These are phyloP conservation scores for Spathaspora girioi DNA, from an alignment of 805 yeast species.

Conservation along the genomic window DNA sequence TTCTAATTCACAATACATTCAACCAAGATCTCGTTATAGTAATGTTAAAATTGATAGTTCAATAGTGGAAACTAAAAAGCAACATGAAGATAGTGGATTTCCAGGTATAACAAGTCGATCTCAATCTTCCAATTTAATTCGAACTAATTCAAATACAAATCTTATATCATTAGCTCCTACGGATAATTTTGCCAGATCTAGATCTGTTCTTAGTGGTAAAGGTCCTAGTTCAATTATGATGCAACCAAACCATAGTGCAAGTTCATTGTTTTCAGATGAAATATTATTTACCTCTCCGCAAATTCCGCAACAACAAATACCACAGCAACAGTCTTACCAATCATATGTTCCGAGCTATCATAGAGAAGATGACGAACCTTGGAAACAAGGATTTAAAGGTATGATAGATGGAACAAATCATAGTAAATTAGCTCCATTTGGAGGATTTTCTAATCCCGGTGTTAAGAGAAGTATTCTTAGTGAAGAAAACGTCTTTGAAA, in stretches of 20 bases:
- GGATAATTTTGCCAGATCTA: conserved; percentile 7
- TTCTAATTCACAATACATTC: conserved; percentile 30
- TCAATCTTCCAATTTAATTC: neutral
- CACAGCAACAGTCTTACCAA: neutral
- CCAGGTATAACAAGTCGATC: conserved; percentile 35
- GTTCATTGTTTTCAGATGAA: conserved; percentile 29
- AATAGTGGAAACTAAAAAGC: conserved; percentile 35
- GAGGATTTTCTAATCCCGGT: conserved; percentile 69
- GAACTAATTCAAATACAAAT: conserved; percentile 11
- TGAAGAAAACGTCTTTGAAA: conserved; percentile 46
- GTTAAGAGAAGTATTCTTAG: conserved; percentile 42
- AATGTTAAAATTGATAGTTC: conserved; percentile 24
- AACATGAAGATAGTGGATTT: conserved; percentile 23
- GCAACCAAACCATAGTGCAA: conserved; percentile 23
- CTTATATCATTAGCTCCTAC: conserved; percentile 7
- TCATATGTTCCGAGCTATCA: neutral
- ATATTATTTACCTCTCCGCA: conserved; percentile 10
- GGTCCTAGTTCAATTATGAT: conserved; percentile 11
- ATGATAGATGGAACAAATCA: conserved; percentile 22
- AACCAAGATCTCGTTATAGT: conserved; percentile 42
- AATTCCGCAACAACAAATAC: neutral
- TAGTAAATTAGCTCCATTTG: conserved; percentile 55
- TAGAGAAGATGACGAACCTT: conserved; percentile 5
- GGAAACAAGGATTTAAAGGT: conserved; percentile 23
- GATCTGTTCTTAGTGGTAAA: conserved; percentile 15